Base-by-base conservation (phyloP, 208 protist genomes). In the Wallacemonas sp. region DNA sequence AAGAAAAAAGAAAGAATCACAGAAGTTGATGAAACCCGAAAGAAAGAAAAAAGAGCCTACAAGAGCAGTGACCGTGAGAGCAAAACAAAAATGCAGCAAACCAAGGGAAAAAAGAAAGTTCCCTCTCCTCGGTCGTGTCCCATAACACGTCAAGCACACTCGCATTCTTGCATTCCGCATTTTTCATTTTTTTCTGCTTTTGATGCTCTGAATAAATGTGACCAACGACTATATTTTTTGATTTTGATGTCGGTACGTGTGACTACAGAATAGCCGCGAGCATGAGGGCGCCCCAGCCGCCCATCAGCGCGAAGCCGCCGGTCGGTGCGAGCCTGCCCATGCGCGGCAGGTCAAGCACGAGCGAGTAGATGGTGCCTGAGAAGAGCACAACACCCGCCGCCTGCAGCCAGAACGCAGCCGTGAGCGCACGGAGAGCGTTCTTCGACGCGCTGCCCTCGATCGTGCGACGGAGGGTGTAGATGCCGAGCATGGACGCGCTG, bases 351-450 rank as follows among this genome's bases (percentile, higher is more conserved):
- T 70, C 74, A 26, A 79, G 72, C 30, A 65, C 63, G 49, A 76
- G 74, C 0, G 60, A 58, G 72, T 85, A 85, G 46, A 85, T 73
- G 26, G 70, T 76, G 52, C 80, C 74, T 0, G 75, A 78, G 65
- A 85, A 85, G 55, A 77, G 61, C 2, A 64, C 61, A 1, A 68
- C 75, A 24, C 80, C 80, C 17, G 34, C 62, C n/a, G 69, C 44
- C 36, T 78, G 67, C 56, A 85, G 66, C 24, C 49, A 72, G 1
- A 65, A 60, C 33, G 61, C 48, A 19, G 67, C 43, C 19, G 19
- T 24, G 6, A 82, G 52, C 52, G 52, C 61, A 32, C 56, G 47
- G 43, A 55, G 39, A 19, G 65, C 60, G 6, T 67, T 62, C 27
- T 79, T 63, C 0, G 64, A 34, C 4, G n/a, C 43, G 9, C 56